A percentile compares a stretch with the other conserved stretches of the same genome.
phyloP scores from a whole-genome alignment of 2,329 filamentous ascomycete genomes.

The Aspergillus spinulosporus region DNA sequence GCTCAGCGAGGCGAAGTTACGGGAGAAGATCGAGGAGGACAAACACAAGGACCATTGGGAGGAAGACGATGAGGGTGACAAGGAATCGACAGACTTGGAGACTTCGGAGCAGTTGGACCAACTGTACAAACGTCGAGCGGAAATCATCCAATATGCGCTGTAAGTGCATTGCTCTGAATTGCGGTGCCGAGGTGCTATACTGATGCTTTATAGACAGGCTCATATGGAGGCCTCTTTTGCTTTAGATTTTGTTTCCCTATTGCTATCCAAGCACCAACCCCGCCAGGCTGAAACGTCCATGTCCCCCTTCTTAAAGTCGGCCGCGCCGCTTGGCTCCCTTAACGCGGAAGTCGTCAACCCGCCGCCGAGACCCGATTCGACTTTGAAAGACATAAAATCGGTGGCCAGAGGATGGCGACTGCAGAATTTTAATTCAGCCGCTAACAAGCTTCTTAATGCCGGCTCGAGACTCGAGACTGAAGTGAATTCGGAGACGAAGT shows the following conservation, averaged over 20 bases:
- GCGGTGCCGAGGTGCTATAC: background rate
- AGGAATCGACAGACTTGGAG: constrained; percentile 34
- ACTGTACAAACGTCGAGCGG: constrained; percentile 46
- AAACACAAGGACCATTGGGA: constrained; percentile 52
- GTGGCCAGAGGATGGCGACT: constrained; percentile 72
- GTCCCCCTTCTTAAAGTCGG: constrained; percentile 67
- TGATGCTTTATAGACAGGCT: constrained; percentile 37
- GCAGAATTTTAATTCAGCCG: constrained; percentile 71
- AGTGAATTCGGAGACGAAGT: constrained; percentile 75
- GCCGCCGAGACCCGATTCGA: constrained; percentile 58
- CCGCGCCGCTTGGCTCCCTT: constrained; percentile 72
- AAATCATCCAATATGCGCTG: constrained; percentile 47
- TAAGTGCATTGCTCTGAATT: constrained; percentile 25
- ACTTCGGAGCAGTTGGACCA: constrained; percentile 42
- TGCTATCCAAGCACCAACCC: constrained; percentile 77
- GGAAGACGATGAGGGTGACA: constrained; percentile 45
- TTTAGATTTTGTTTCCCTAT: constrained; percentile 79
- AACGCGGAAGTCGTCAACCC: constrained; percentile 66
- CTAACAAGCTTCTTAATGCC: constrained; percentile 71
- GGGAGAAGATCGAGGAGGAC: constrained; percentile 62
- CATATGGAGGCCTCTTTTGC: constrained; percentile 59
- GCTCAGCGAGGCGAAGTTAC: constrained; percentile 71
- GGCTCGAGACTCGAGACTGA: constrained; percentile 73
- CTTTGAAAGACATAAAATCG: constrained; percentile 54
- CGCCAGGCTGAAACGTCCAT: constrained; percentile 69